These are phyloP conservation scores for Gentiana macrophylla DNA, from an alignment of 257 asterid genomes.

Conservation along the genomic window DNA sequence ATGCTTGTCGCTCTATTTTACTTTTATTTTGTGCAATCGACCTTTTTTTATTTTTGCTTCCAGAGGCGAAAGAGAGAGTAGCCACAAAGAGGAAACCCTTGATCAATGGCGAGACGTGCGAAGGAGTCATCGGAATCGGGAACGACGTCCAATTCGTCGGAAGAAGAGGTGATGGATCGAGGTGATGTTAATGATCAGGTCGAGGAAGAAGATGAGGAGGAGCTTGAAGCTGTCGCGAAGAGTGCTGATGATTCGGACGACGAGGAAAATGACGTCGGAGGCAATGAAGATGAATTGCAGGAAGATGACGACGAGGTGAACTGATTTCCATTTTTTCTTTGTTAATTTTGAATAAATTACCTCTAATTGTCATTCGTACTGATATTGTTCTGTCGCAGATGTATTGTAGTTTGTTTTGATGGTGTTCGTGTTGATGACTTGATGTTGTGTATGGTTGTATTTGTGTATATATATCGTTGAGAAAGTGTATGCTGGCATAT, in stretches of 20 bases:
- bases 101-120: constrained; percentile 23
- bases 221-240: constrained; percentile 91
- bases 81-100: constrained; percentile 15
- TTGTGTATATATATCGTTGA: neutral
- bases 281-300: constrained; percentile 23
- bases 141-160: constrained; percentile 42
- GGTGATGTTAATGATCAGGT: constrained; percentile 35
- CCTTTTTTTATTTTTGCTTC: neutral
- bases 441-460: neutral
- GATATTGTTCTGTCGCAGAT: too few species aligned
- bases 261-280: constrained; percentile 37
- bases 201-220: constrained; percentile 89
- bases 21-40: neutral
- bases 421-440: neutral
- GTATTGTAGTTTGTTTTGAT: too few species aligned
- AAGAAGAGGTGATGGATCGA: constrained; percentile 42
- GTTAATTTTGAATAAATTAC: too few species aligned
- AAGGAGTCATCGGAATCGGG: constrained; percentile 28
- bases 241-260: constrained; percentile 67
- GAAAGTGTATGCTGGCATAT: too few species aligned
- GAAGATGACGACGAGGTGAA: constrained; percentile 64
- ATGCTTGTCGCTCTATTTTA: neutral
- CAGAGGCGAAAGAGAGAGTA: neutral
- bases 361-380: too few species aligned
- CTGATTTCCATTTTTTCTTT: neutral